A percentile compares a stretch with the other conserved stretches of the same genome.
These are phyloP conservation scores for Arabidopsis arenosa DNA, from an alignment of 345 rosid genomes.

Conservation along the genomic window DNA sequence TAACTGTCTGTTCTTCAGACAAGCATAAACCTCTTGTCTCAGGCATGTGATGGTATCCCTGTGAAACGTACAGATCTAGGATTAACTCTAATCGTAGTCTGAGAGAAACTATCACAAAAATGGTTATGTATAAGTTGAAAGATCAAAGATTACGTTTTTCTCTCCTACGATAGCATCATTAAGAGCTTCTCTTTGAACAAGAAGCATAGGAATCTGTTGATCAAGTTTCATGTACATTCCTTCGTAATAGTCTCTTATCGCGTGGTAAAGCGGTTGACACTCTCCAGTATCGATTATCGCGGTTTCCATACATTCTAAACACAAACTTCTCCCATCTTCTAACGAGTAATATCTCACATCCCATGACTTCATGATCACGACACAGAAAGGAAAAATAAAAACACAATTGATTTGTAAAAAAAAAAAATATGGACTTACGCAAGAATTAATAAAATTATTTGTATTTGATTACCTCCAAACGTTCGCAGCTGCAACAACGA, in stretches of 20 bases:
- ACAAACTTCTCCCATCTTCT: constrained; percentile 84
- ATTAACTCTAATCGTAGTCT: background rate
- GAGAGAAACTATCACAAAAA: constrained; percentile 5
- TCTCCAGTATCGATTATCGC: constrained; percentile 94
- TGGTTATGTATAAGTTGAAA: background rate
- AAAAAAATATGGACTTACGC: background rate
- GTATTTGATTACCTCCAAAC: constrained; percentile 71
- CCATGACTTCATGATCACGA: constrained; percentile 57
- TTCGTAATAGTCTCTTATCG: constrained; percentile 92
- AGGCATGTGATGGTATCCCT: constrained; percentile 97
- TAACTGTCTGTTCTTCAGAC: constrained; percentile 93
- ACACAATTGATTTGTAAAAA: background rate
- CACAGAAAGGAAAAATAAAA: background rate
- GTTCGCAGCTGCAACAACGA: constrained; percentile 96
- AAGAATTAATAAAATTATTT: background rate
- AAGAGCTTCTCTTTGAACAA: constrained; percentile 91
- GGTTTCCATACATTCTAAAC: constrained; percentile 95
- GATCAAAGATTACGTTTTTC: constrained; percentile 57
- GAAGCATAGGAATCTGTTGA: constrained; percentile 96
- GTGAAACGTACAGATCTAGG: constrained; percentile 22
- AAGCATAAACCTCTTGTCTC: constrained; percentile 97
- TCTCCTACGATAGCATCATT: constrained; percentile 95
- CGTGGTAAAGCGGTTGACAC: constrained; percentile 90
- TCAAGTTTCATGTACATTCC: constrained; percentile 93
- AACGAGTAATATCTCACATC: constrained; percentile 61